Evolutionary conservation across 2,329 filamentous ascomycete species (phyloP).

Genomic region (Lecanicillium sp.): DNA sequence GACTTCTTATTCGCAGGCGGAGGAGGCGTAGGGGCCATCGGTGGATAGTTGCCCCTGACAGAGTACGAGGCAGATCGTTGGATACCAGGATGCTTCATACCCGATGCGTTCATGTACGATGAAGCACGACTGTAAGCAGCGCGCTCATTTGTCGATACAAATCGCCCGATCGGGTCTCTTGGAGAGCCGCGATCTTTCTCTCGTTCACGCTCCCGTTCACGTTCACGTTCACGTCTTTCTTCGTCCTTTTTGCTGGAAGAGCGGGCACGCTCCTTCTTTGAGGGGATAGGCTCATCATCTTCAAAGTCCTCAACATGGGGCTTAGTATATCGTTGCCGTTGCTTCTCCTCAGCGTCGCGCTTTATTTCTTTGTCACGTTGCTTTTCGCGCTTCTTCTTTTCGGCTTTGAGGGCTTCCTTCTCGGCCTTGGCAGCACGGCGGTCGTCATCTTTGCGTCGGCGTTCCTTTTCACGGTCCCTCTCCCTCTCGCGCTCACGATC

Average conservation of each 20-base stretch:
- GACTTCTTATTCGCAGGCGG: slow-evolving; percentile 18
- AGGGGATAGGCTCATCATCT: slow-evolving; percentile 16
- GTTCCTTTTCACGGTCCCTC: slow-evolving; percentile 25
- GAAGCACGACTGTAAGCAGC: slow-evolving; percentile 8
- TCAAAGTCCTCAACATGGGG: slow-evolving; percentile 27
- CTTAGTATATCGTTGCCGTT: slow-evolving; percentile 15
- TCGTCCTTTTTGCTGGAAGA: slow-evolving; percentile 29
- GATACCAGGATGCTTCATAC: slow-evolving; percentile 15
- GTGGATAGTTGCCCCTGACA: slow-evolving; percentile 17
- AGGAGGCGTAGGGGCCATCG: slow-evolving; percentile 27
- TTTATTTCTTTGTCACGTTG: slow-evolving; percentile 29
- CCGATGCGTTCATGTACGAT: slow-evolving; percentile 24
- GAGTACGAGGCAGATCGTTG: slow-evolving; percentile 16
- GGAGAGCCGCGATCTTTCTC: slow-evolving; percentile 6
- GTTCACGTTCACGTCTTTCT: slow-evolving; percentile 4
- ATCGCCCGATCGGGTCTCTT: slow-evolving; percentile 13
- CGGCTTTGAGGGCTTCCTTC: slow-evolving; percentile 23
- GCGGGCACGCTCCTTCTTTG: slow-evolving; percentile 29
- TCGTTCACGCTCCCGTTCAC: background rate
- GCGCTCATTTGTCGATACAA: slow-evolving; percentile 14
- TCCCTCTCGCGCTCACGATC: slow-evolving; percentile 24
- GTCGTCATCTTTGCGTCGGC: slow-evolving; percentile 20
- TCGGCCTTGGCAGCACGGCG: slow-evolving; percentile 23
- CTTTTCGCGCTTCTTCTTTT: slow-evolving; percentile 27
- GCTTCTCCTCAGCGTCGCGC: slow-evolving; percentile 28